Evolutionary conservation across 768 basidiomycete species (phyloP).

Genomic region (Cantharellus anzutake): DNA sequence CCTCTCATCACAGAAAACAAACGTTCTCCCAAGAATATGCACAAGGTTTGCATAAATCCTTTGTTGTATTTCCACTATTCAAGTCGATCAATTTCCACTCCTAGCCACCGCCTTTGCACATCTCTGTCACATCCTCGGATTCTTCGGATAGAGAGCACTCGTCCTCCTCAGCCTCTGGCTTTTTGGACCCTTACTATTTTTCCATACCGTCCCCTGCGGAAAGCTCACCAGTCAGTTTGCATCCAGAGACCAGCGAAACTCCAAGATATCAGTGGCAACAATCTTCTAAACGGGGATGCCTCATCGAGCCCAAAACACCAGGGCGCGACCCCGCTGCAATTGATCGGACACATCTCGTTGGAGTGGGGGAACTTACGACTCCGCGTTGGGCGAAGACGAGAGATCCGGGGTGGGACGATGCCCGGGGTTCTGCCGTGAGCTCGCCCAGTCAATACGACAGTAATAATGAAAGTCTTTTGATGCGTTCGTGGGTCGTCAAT

Average conservation of each 20-base stretch:
- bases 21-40: background rate
- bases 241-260: conserved; percentile 31
- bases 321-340: conserved; percentile 58
- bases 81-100: background rate
- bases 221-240: conserved; percentile 34
- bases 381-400: conserved; percentile 48
- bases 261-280: conserved; percentile 19
- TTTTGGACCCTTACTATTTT: conserved; percentile 81
- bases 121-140: background rate
- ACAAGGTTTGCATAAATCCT: background rate
- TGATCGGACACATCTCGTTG: conserved; percentile 74
- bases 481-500: conserved; percentile 70
- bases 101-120: background rate
- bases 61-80: background rate
- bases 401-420: background rate
- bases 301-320: conserved; percentile 28
- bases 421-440: background rate
- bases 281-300: conserved; percentile 2
- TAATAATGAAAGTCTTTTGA: conserved; percentile 66
- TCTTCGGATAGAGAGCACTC: conserved; percentile 1
- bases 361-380: conserved; percentile 92
- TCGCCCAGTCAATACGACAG: conserved; percentile 21
- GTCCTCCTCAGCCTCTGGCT: conserved; percentile 46
- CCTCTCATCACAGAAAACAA: background rate
- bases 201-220: conserved; percentile 48